Evolutionary conservation across 192 early-diverging fungal genomes (phyloP).

Genomic region (Umbelopsis ramanniana): DNA sequence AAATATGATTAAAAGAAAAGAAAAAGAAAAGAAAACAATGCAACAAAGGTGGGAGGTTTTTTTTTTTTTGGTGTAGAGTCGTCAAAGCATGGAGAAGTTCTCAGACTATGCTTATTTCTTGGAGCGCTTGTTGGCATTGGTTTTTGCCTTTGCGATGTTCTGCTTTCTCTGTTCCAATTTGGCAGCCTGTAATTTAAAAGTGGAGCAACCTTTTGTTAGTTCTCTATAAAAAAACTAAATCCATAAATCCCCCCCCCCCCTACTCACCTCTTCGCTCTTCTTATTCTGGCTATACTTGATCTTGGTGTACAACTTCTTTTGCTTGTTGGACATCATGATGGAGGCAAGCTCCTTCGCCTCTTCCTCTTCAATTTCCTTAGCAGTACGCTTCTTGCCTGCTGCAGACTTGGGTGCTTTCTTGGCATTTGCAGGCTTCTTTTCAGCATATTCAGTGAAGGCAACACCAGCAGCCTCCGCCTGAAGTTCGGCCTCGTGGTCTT

Average conservation of each 20-base stretch:
- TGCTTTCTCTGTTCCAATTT: slow-evolving; percentile 39
- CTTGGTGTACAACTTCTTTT: slow-evolving; percentile 77
- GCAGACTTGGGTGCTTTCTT: background rate
- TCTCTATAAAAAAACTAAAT: background rate
- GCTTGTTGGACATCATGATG: slow-evolving; percentile 89
- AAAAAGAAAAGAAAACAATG: background rate
- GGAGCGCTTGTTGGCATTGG: slow-evolving; percentile 13
- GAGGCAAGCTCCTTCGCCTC: slow-evolving; percentile 78
- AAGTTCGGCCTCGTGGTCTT: slow-evolving; percentile 65
- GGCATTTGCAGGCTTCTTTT: slow-evolving; percentile 45
- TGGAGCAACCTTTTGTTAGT: background rate
- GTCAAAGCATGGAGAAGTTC: background rate
- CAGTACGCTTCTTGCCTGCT: slow-evolving; percentile 58
- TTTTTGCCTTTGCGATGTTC: slow-evolving; percentile 24
- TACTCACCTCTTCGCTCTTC: slow-evolving; percentile 65
- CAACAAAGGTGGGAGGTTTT: slow-evolving; percentile 1
- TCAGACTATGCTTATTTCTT: slow-evolving; percentile 25
- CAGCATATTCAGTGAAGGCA: slow-evolving; percentile 66
- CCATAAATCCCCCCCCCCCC: background rate
- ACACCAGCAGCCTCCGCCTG: slow-evolving; percentile 73
- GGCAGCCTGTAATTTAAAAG: background rate
- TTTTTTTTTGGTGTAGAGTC: background rate
- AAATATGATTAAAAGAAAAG: slow-evolving; percentile 16
- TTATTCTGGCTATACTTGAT: slow-evolving; percentile 77
- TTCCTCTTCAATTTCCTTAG: slow-evolving; percentile 53